Base-by-base conservation (phyloP, 192 early-diverging fungal genomes). In the Mortierella alpina region DNA sequence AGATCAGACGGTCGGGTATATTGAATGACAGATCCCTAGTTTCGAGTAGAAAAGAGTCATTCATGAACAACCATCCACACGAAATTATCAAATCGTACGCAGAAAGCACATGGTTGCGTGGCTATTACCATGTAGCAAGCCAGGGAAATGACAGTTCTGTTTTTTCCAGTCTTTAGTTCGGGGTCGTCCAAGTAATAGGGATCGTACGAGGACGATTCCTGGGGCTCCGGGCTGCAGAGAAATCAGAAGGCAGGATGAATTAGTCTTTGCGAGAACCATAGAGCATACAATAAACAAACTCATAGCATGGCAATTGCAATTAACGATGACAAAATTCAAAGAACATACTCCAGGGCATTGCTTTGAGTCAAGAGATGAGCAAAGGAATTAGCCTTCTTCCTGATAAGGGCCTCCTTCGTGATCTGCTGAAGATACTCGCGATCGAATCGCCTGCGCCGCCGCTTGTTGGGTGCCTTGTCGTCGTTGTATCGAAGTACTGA, bases 161-260 rank as follows among this genome's bases (percentile, higher is more conserved):
- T 74, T 51, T 92, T 90, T 49, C 92, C 94, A 8, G 91, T 94
- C 62, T 92, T 93, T 54, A 96, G 85, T 14, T 92, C 92, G 12
- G 95, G 94, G 66, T 96, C 93, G 73, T 99, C 98, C 13, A 99
- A 81, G 57, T 88, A 91, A 56, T 88, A 91, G 10, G 97, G 96
- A 82, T 96, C 88, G 63, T 98, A 98, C 3, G 58, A 61, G 6
- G 59, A 63, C 2, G 63, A 49, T 5, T 82, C 76, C 20, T 83
- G 65, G 22, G 83, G 86, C 46, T 75, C 59, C 20, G 56, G 82
- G 57, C 64, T 70, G 53, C 47, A 40, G 40, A 54, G 45, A 7
- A 44, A 11, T 22, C 31, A 51, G n/a, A 13, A n/a, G 39, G 31
- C 4, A 40, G 20, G n/a, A 17, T 17, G 3, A 22, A 8, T 6